Percentiles rank a stretch among this genome's conserved stretches.
Evolutionary conservation across 139 green algal genomes (phyloP).

Genomic region (Chlamydomonas applanata): DNA sequence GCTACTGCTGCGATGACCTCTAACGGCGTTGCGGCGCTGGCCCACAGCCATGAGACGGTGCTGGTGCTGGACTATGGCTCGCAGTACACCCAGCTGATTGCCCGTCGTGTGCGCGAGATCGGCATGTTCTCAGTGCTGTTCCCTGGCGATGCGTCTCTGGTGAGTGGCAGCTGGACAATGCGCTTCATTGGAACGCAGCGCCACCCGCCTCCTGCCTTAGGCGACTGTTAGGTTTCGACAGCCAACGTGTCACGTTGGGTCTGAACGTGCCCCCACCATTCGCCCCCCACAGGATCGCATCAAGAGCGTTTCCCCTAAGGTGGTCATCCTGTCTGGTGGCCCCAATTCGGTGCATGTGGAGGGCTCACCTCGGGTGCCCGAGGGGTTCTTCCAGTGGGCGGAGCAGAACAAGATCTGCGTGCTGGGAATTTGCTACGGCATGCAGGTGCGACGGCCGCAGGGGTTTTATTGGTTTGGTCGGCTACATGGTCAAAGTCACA

Average conservation of each 20-base stretch:
- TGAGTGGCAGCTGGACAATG: constrained; percentile 29
- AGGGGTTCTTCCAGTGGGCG: constrained; percentile 82
- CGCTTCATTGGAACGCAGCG: no score
- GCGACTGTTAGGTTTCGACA: no score
- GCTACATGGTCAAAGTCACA: not conserved
- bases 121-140: constrained; percentile 89
- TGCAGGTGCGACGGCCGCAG: constrained; percentile 69
- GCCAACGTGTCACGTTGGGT: no score
- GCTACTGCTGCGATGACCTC: no score
- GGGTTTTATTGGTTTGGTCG: not conserved
- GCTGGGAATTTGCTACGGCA: constrained; percentile 98
- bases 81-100: constrained; percentile 98
- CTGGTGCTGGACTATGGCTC: constrained; percentile 71
- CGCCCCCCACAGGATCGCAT: constrained; percentile 75
- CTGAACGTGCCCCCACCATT: not conserved
- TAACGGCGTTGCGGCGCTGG: not conserved
- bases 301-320: constrained; percentile 63
- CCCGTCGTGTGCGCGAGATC: constrained; percentile 87
- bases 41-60: constrained; percentile 27
- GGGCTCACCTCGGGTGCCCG: constrained; percentile 80
- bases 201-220: no score
- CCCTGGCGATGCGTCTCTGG: constrained; percentile 83
- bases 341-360: constrained; percentile 95
- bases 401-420: constrained; percentile 70
- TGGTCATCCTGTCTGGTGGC: constrained; percentile 93